phyloP scores from a whole-genome alignment of 768 basidiomycete genomes.

The Ramaria rubella region DNA sequence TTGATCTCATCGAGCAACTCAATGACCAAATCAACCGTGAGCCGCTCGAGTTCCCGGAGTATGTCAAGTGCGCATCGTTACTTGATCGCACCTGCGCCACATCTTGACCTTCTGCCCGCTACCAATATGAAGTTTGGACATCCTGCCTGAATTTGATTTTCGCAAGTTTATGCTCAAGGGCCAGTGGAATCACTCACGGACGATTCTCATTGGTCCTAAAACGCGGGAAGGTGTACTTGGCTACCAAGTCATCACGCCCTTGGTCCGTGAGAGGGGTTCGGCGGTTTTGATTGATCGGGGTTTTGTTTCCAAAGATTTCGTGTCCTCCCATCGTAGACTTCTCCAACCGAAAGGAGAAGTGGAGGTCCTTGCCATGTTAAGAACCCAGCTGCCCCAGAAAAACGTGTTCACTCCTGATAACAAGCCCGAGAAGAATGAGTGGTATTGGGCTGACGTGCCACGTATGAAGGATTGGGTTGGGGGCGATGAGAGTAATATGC shows the following conservation, averaged over 20 bases:
- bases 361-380: slow-evolving; percentile 79
- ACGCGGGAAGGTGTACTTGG: slow-evolving; percentile 87
- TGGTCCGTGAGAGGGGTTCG: slow-evolving; percentile 70
- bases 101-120: slow-evolving; percentile 11
- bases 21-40: slow-evolving; percentile 80
- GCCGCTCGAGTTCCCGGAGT: slow-evolving; percentile 71
- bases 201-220: slow-evolving; percentile 78
- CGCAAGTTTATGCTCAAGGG: slow-evolving; percentile 79
- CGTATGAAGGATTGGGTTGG: slow-evolving; percentile 76
- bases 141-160: slow-evolving; percentile 82
- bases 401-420: slow-evolving; percentile 90
- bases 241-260: slow-evolving; percentile 81
- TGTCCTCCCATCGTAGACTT: slow-evolving; percentile 25
- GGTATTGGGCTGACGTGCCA: slow-evolving; percentile 88
- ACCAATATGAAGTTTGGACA: slow-evolving; percentile 49
- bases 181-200: slow-evolving; percentile 67
- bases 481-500: slow-evolving; percentile 63
- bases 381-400: slow-evolving; percentile 58
- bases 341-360: slow-evolving; percentile 42
- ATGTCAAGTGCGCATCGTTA: slow-evolving; percentile 67
- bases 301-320: slow-evolving; percentile 61
- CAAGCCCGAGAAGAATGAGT: slow-evolving; percentile 65
- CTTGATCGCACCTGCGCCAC: slow-evolving; percentile 11
- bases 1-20: slow-evolving; percentile 86
- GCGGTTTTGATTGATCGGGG: slow-evolving; percentile 91